Evolutionary conservation across 2,329 filamentous ascomycete species (phyloP).

Genomic region (Hymenoscyphus occultus): DNA sequence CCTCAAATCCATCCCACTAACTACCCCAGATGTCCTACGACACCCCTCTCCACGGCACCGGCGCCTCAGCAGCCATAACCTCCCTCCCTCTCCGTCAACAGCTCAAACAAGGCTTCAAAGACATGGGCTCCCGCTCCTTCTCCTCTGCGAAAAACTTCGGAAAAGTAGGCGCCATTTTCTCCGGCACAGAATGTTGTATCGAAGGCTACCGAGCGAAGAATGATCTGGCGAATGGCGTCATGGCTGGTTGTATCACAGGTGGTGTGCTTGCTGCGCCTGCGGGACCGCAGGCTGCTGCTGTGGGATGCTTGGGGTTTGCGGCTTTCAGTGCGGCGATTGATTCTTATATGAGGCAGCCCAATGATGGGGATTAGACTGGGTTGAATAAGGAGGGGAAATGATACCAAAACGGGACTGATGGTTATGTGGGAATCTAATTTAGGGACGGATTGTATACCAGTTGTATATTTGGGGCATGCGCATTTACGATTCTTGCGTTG

Average conservation of each 20-base stretch:
- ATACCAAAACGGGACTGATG: neutral
- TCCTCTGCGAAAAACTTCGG: constrained; percentile 92
- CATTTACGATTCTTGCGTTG: neutral
- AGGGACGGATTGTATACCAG: neutral
- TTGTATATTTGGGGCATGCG: neutral
- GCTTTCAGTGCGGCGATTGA: constrained; percentile 92
- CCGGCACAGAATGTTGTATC: constrained; percentile 92
- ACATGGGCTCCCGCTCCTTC: constrained; percentile 85
- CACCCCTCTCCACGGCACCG: constrained; percentile 64
- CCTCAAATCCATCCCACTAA: constrained; percentile 6
- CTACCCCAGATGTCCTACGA: constrained; percentile 88
- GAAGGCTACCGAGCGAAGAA: constrained; percentile 93
- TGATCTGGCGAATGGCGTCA: constrained; percentile 82
- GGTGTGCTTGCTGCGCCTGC: constrained; percentile 82
- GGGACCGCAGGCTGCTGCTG: constrained; percentile 81
- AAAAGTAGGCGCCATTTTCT: constrained; percentile 85
- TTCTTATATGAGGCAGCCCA: constrained; percentile 80
- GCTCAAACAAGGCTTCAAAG: constrained; percentile 80
- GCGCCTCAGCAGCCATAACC: constrained; percentile 42
- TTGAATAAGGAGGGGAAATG: neutral
- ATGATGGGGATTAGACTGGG: constrained; percentile 50
- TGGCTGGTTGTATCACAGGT: constrained; percentile 86
- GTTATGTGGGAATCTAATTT: constrained; percentile 2
- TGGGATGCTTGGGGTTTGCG: constrained; percentile 91
- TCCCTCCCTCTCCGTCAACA: constrained; percentile 82